Base-by-base conservation (phyloP, 2,329 filamentous ascomycete species). In the Chaetomium strumarium region DNA sequence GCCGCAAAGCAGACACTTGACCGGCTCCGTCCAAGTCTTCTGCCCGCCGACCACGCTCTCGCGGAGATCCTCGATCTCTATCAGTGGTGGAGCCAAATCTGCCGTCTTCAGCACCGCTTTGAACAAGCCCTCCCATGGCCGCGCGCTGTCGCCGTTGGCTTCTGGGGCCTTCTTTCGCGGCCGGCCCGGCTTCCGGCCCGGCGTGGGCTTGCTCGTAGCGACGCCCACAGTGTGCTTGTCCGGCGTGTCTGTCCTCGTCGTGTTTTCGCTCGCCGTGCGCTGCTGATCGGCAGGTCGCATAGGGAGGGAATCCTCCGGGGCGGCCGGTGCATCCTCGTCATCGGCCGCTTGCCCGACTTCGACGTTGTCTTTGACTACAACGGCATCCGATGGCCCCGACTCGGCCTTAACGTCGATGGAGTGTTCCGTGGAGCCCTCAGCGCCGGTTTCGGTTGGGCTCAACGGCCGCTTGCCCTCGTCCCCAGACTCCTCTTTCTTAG, bases 361-460 rank as follows among this genome's bases (percentile, higher is more conserved):
- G 20, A 67, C 65, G 43, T 68, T 66, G 48, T 71, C 69, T 39
- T 66, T 64, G 5, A 63, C 60, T n/a, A 63, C 53, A n/a, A 70
- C 64, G n/a, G 64, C 64, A 41, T 68, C 67, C 37, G 59, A 62
- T 29, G 67, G 49, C 48, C 71, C 70, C 12, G 70, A 71, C 42
- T 74, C 73, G 2, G 72, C 69, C 60, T 76, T 77, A 34, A 78
- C 76, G 49, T 77, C 75, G 53, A 79, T 79, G 13, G 76, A 77
- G 34, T 77, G 73, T 55, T 76, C 72, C 1, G 70, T 64, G 0
- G 73, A 73, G 52, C 74, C 75, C 30, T 75, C 76, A 30, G 71
- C 71, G 42, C 75, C 74, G 16, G 72, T 73, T 57, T 79, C 76
- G 33, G 70, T 74, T 6, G 77, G 77, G 58, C 77, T 80, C 38